Base-by-base conservation (phyloP, 1,139 yeast species). In the Suhomyces panamericanus region DNA sequence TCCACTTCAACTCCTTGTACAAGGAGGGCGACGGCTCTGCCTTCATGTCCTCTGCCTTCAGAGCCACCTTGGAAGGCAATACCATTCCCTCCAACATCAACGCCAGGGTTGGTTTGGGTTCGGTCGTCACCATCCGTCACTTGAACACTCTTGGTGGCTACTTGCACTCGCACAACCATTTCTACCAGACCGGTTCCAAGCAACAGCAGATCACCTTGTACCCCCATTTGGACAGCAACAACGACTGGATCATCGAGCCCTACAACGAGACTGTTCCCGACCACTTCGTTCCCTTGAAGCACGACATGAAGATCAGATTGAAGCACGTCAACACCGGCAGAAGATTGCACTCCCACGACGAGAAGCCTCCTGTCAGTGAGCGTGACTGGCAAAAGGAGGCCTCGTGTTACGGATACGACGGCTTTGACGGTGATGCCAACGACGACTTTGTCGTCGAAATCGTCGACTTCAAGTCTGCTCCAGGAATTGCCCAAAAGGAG, bases 301-400 rank as follows among this genome's bases (percentile, higher is more conserved):
- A 90, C 59, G 96, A 96, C 47, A 82, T 84, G 56, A 80, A 87
- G 60, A 81, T 95, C 54, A 82, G 96, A 67, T 76, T 95, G 59
- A 72, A 70, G 57, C 99, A 95, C 67, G 62, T 73, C 39, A 62
- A 69, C 44, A 81, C 96, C 22, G 75, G 77, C 43, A 83, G 93
- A 63, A 83, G 99, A 70, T 78, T 95, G 60, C 99, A 95, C 67
- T 87, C 98, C 24, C 99, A 95, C 63, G 98, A 93, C 64, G 87
- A 88, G 63, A 85, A 95, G 62, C 91, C 98, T 22, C 96, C 97
- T 15, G 96, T 91, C 24, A 77, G 91, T 50, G 91, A 85, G 62
- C 84, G 85, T 56, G 99, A 93, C 61, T 95, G 97, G 95, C 96
- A 90, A 70, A 88, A 88, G 67, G 99, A 95, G 71, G 96, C 82